A percentile compares a stretch with the other conserved stretches of the same genome.
These are phyloP conservation scores for Aureobasidium mangrovei DNA, from an alignment of 2,329 filamentous ascomycete species.

Conservation along the genomic window DNA sequence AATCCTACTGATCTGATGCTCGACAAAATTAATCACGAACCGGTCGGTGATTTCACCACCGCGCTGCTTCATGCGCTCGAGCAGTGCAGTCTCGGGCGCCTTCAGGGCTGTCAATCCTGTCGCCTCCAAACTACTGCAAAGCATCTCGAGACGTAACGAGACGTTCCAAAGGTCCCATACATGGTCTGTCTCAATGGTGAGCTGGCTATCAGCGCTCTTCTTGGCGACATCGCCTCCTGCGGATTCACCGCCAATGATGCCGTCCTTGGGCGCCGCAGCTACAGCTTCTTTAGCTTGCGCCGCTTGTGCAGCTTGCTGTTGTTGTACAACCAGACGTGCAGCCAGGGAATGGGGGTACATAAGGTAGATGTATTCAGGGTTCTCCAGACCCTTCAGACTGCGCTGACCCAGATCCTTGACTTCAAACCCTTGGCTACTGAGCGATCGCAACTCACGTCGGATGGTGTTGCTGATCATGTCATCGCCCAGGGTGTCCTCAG, in stretches of 20 bases:
- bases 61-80: slow-evolving; percentile 62
- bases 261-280: slow-evolving; percentile 16
- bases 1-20: slow-evolving; percentile 90
- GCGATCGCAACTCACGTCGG: slow-evolving; percentile 73
- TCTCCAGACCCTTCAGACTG: slow-evolving; percentile 94
- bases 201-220: slow-evolving; percentile 50
- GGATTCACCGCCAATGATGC: background rate
- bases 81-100: slow-evolving; percentile 70
- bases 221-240: slow-evolving; percentile 37
- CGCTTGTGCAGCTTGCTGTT: slow-evolving; percentile 29
- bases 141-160: slow-evolving; percentile 80
- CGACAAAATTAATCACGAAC: slow-evolving; percentile 81
- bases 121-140: slow-evolving; percentile 81
- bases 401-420: slow-evolving; percentile 94
- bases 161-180: slow-evolving; percentile 88
- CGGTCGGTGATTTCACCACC: slow-evolving; percentile 82
- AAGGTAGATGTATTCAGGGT: slow-evolving; percentile 89
- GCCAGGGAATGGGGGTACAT: slow-evolving; percentile 87
- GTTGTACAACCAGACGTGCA: slow-evolving; percentile 66
- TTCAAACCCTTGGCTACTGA: slow-evolving; percentile 88
- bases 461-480: slow-evolving; percentile 69
- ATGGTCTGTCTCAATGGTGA: slow-evolving; percentile 74
- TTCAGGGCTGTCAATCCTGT: slow-evolving; percentile 55
- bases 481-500: slow-evolving; percentile 67
- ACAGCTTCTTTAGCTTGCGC: slow-evolving; percentile 28